Evolutionary conservation across 2,329 filamentous ascomycete genomes (phyloP), one percentile per base, ranked within the genome.

Genomic region (Diaporthe caulivora): DNA sequence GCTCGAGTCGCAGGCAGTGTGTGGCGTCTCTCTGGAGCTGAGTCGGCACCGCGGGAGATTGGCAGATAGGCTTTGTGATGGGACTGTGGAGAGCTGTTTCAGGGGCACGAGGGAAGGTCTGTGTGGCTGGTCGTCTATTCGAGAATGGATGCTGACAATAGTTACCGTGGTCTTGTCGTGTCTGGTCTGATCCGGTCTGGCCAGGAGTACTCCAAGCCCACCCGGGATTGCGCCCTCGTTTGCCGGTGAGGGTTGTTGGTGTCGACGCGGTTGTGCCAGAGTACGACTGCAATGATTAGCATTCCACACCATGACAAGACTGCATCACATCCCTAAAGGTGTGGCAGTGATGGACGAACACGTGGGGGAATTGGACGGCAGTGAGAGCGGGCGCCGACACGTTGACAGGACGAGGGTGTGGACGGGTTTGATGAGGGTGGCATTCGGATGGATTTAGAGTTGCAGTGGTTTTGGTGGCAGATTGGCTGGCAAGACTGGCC

Each of bases 401-500:
- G 5, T 26, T 65, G 60, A 65, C 60, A 65, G 60, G 34, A 26
- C 44, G 60, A 29, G 58, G 10, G 55, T 17, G 26, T 44, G 37
- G 57, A 44, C 24, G 57, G 37, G 44, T 40, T 40, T 24, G 26
- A 54, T 44, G 40, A 13, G 24, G 42, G 58, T 64, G 26, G 42
- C 40, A 47, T 47, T 64, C 13, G 44, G n/a, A 53, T 42, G 42
- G 60, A 65, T 65, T 49, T 65, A 65, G 60, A 65, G 60, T 65
- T 65, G 44, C 60, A 47, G 42, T 37, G 42, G 42, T 31, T 31
- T 34, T 17, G 26, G 58, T 13, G 40, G 26, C 58, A 62, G 37
- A 62, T 42, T 60, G n/a, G n/a, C n/a, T n/a, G n/a, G n/a, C n/a
- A n/a, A n/a, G n/a, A n/a, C n/a, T n/a, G n/a, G n/a, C n/a, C 58